A percentile compares a stretch with the other conserved stretches of the same genome.
Conservation (phyloP, 2,329 filamentous ascomycete genomes). For the Calonectria hongkongensis region DNA sequence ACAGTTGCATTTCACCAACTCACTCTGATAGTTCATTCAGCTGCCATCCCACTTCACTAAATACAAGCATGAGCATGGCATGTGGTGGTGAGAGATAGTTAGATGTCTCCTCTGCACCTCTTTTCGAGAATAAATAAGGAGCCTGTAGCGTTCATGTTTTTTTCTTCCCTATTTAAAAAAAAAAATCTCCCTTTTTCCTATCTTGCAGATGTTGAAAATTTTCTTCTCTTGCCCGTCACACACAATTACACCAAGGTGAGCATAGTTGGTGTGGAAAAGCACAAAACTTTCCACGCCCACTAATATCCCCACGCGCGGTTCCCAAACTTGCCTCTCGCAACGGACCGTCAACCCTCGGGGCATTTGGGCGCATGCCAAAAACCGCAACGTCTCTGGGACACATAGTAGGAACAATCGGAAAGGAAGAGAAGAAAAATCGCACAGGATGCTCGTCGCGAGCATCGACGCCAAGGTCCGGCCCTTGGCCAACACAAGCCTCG, state of each 20-base stretch:
- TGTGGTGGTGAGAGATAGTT: no score
- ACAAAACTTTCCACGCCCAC: constrained; percentile 32
- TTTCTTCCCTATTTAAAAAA: not conserved
- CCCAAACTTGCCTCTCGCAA: constrained; percentile 10
- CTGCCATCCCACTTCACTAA: no score
- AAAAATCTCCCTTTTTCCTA: not conserved
- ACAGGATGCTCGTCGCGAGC: constrained; percentile 58
- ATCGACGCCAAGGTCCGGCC: constrained; percentile 65
- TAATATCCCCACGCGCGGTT: constrained; percentile 17
- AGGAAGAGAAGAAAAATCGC: not conserved
- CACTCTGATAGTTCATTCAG: no score
- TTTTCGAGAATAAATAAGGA: not conserved
- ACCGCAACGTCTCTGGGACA: not conserved
- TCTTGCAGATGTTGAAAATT: not conserved
- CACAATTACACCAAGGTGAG: not conserved
- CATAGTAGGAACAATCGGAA: not conserved
- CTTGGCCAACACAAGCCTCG: constrained; percentile 63
- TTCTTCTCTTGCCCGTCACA: not conserved
- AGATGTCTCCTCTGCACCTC: not conserved
- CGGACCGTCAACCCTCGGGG: not conserved
- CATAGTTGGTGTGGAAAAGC: constrained; percentile 5
- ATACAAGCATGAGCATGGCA: no score
- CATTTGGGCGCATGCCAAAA: not conserved
- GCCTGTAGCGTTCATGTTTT: not conserved
- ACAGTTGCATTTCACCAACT: no score